Conservation (phyloP, 2,329 filamentous ascomycete species). For the Elsinoe necatrix region DNA sequence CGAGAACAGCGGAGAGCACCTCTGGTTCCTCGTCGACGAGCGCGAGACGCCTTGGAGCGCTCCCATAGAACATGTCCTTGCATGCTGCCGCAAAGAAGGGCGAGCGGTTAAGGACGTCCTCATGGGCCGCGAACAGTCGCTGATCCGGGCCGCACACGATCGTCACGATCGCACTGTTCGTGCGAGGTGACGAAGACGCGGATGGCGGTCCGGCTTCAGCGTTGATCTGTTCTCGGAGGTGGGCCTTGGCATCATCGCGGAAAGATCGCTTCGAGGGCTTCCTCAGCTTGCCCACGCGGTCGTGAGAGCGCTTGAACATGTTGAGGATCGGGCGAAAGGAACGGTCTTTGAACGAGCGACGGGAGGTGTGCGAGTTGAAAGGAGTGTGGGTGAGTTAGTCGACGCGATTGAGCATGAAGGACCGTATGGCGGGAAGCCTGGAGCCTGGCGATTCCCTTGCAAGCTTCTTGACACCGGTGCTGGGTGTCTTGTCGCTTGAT, state of each 20-base stretch:
- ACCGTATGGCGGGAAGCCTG: slow-evolving; percentile 6
- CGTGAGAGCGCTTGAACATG: slow-evolving; percentile 94
- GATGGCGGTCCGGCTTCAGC: slow-evolving; percentile 41
- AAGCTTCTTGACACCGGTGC: slow-evolving; percentile 16
- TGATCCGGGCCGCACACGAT: slow-evolving; percentile 75
- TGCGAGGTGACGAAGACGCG: slow-evolving; percentile 35
- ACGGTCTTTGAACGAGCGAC: slow-evolving; percentile 35
- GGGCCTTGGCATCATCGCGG: slow-evolving; percentile 73
- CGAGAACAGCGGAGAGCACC: slow-evolving; percentile 85
- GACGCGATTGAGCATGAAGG: slow-evolving; percentile 16
- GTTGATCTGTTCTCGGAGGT: slow-evolving; percentile 76
- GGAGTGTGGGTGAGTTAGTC: slow-evolving; percentile 17
- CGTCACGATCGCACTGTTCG: slow-evolving; percentile 71
- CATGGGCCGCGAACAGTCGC: slow-evolving; percentile 88
- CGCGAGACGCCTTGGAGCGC: slow-evolving; percentile 64
- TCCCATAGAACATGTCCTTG: slow-evolving; percentile 63
- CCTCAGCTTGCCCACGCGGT: slow-evolving; percentile 80
- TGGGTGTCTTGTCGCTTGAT: slow-evolving; percentile 16
- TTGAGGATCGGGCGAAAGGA: slow-evolving; percentile 37
- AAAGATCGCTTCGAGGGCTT: slow-evolving; percentile 68
- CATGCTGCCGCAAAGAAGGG: slow-evolving; percentile 60
- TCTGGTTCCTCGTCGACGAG: slow-evolving; percentile 76
- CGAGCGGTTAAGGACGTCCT: slow-evolving; percentile 80
- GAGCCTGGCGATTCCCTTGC: slow-evolving; percentile 16
- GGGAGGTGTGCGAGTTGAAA: background rate